Evolutionary conservation across 345 rosid species (phyloP).

Genomic region (Arabidopsis arenosa): DNA sequence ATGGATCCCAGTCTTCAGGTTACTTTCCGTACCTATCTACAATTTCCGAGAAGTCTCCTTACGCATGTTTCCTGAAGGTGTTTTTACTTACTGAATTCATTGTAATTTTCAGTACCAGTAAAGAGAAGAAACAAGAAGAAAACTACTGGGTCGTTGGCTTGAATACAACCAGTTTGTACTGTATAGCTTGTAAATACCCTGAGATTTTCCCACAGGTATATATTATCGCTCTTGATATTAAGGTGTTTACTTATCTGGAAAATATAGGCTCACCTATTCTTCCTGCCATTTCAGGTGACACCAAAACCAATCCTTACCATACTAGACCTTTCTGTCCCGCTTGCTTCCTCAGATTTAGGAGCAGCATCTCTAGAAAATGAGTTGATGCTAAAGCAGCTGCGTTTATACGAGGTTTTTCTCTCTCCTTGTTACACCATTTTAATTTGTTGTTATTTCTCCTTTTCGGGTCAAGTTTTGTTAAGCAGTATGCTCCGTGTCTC

Average conservation of each 20-base stretch:
- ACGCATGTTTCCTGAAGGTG: neutral
- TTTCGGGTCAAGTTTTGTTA: neutral
- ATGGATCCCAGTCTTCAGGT: conserved; percentile 98
- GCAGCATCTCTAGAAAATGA: conserved; percentile 92
- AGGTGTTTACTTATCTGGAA: conserved; percentile 1
- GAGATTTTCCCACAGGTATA: conserved; percentile 81
- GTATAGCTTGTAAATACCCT: conserved; percentile 73
- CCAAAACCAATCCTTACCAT: conserved; percentile 87
- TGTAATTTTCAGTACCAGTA: conserved; percentile 58
- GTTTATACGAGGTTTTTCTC: conserved; percentile 66
- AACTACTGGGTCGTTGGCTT: conserved; percentile 93
- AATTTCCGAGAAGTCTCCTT: conserved; percentile 8
- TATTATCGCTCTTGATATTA: conserved; percentile 10
- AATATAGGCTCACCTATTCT: conserved; percentile 12
- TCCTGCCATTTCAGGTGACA: conserved; percentile 64
- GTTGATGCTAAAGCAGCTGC: conserved; percentile 70
- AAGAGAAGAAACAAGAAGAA: conserved; percentile 71
- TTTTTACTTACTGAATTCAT: conserved; percentile 9
- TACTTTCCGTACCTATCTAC: conserved; percentile 35
- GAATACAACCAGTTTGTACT: conserved; percentile 68
- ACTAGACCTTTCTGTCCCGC: conserved; percentile 71
- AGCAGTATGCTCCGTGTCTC: conserved; percentile 22
- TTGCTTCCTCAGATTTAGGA: conserved; percentile 93
- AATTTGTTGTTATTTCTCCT: neutral
- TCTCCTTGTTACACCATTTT: conserved; percentile 18